Conservation (phyloP, 208 protist genomes). For the Vickermania ingenoplastis region DNA sequence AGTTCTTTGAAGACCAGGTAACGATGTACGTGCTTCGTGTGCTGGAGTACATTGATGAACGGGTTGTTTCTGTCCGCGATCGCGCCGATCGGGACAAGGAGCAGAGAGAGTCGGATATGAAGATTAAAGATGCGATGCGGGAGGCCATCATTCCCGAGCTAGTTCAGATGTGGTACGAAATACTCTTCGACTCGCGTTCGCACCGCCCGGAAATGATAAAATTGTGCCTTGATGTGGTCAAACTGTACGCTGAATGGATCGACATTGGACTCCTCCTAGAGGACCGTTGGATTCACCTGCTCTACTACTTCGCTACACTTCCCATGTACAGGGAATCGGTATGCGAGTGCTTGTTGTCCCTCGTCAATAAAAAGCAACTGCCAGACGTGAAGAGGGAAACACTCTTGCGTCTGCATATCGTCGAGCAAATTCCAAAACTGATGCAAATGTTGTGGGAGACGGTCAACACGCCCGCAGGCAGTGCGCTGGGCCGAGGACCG, state of each 20-base stretch:
- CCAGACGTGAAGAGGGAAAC: constrained; percentile 55
- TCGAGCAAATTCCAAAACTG: constrained; percentile 46
- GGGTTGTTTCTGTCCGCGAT: constrained; percentile 55
- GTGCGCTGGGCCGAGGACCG: not conserved
- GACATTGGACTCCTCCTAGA: constrained; percentile 53
- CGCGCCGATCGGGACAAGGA: constrained; percentile 29
- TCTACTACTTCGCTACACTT: constrained; percentile 47
- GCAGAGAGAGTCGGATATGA: constrained; percentile 55
- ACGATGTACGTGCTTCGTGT: constrained; percentile 62
- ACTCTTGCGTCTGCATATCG: constrained; percentile 36
- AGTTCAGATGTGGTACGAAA: constrained; percentile 46
- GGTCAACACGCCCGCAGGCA: not conserved
- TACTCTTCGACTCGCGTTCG: constrained; percentile 38
- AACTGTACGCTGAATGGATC: constrained; percentile 79
- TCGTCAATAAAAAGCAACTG: constrained; percentile 77
- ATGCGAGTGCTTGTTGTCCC: constrained; percentile 45
- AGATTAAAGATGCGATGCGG: constrained; percentile 74
- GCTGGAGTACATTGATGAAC: constrained; percentile 83
- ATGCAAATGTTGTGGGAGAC: constrained; percentile 41
- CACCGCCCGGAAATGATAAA: constrained; percentile 36
- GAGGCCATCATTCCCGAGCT: constrained; percentile 42
- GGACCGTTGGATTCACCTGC: constrained; percentile 55
- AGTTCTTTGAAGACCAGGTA: constrained; percentile 18
- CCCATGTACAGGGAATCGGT: constrained; percentile 26
- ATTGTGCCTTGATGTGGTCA: constrained; percentile 45